phyloP scores from a whole-genome alignment of 1,139 yeast species.

The Suhomyces atakaporum region DNA sequence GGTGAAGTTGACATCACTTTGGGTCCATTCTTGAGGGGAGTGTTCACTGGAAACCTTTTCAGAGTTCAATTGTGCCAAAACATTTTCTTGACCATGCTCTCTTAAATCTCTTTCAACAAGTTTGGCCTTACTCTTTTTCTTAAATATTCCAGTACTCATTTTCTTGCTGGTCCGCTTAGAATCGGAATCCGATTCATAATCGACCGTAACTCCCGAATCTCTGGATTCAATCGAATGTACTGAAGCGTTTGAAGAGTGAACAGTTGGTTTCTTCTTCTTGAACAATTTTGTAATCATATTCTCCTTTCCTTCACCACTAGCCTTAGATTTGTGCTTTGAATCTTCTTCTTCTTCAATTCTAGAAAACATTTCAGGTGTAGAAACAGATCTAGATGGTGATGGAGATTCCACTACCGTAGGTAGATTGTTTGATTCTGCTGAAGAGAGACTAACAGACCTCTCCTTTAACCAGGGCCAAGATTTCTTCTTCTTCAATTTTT shows the following conservation, averaged over 20 bases:
- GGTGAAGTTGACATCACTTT: background rate
- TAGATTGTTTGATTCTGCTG: constrained; percentile 24
- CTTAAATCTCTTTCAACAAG: constrained; percentile 12
- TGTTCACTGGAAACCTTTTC: constrained; percentile 1
- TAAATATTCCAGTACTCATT: constrained; percentile 25
- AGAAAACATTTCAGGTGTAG: constrained; percentile 32
- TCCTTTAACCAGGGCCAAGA: constrained; percentile 47
- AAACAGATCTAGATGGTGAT: constrained; percentile 34
- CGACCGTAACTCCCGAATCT: constrained; percentile 30
- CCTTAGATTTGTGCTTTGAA: constrained; percentile 10
- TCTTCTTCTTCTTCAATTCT: constrained; percentile 14
- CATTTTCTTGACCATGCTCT: constrained; percentile 8
- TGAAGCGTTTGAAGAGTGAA: constrained; percentile 4
- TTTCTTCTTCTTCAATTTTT: constrained; percentile 36
- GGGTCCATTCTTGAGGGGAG: background rate
- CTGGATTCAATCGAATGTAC: constrained; percentile 12
- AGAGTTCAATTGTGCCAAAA: background rate
- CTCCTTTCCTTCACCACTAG: constrained; percentile 30
- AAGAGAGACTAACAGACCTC: constrained; percentile 34
- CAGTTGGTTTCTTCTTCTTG: constrained; percentile 38
- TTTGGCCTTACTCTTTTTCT: constrained; percentile 26
- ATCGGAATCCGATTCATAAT: constrained; percentile 35
- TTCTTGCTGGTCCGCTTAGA: constrained; percentile 14
- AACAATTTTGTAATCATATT: constrained; percentile 47
- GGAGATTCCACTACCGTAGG: constrained; percentile 24